Evolutionary conservation across 1,284 basidiomycete genomes (phyloP), one percentile per base, ranked within the genome.

Genomic region (Athelia sp.): DNA sequence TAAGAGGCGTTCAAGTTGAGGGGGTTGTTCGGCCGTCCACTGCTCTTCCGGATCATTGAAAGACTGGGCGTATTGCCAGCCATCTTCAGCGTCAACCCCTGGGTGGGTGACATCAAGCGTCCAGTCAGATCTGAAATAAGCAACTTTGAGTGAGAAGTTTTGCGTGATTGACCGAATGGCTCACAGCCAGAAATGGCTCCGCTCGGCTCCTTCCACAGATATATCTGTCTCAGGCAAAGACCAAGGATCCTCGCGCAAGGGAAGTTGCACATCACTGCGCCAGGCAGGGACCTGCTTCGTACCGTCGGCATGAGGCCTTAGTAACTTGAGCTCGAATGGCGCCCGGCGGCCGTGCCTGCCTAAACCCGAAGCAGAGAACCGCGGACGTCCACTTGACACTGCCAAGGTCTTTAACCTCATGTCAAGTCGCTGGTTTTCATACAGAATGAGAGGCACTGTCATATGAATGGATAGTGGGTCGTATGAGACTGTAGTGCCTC

Each of bases 61-160:
- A 3, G 77, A 78, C 51, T 82, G 81, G 1, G 90, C 83, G 64
- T 95, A 96, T 64, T 93, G 90, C 93, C 93, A 96, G 4, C 93
- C 93, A 56, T 87, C 84, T 48, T 84, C 77, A 10, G 81, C 87
- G 58, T 92, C 85, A 17, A 91, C 87, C 13, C 77, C 73, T 4
- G 91, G 90, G 63, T 87, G 82, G 2, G 92, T 93, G 13, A 90
- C 81, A 59, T 93, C 91, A 43, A 92, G 67, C n/a, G 85, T 86
- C 91, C 92, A 95, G 61, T 93, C 90, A 26, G 89, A 93, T 46
- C 88, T 91, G 60, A 43, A 49, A 48, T 44, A 26, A 19, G n/a
- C n/a, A n/a, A n/a, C n/a, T n/a, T n/a, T n/a, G n/a, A n/a, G n/a
- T n/a, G n/a, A n/a, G n/a, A n/a, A n/a, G n/a, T n/a, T n/a, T n/a